These are phyloP conservation scores for Chamaenerion angustifolium DNA, from an alignment of 345 rosid species.

Conservation along the genomic window DNA sequence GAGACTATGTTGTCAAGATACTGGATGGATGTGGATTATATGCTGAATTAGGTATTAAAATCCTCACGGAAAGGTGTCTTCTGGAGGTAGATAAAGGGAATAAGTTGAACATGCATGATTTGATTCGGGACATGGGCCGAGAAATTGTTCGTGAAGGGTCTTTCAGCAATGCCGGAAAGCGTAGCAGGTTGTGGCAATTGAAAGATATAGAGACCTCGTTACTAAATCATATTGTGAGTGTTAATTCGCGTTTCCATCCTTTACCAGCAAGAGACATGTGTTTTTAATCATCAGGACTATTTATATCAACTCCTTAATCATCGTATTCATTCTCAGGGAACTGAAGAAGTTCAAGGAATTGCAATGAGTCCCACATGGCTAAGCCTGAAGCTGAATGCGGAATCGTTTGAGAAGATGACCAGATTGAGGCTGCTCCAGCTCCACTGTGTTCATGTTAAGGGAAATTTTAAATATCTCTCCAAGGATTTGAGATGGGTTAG, in stretches of 20 bases:
- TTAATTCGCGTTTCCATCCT: neutral
- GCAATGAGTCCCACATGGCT: no score
- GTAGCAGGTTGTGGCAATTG: neutral
- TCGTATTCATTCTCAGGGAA: no score
- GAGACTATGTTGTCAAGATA: neutral
- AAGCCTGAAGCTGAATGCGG: no score
- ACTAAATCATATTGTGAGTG: neutral
- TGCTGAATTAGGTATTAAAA: neutral
- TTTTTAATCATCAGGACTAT: no score
- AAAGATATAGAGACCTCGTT: neutral
- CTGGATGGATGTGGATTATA: neutral
- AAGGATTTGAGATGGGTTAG: no score
- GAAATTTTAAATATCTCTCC: no score
- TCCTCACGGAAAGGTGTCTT: conserved; percentile 4
- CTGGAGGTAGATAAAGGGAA: neutral
- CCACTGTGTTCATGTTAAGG: no score
- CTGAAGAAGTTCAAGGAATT: no score
- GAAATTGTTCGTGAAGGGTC: neutral
- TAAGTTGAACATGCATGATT: neutral
- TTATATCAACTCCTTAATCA: no score
- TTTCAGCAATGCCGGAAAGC: neutral
- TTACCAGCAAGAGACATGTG: no score
- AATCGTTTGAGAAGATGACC: no score
- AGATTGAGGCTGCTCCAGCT: no score
- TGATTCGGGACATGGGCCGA: conserved; percentile 3